Base-by-base conservation (phyloP, 306 rosid species). In the Acmispon strigosus region DNA sequence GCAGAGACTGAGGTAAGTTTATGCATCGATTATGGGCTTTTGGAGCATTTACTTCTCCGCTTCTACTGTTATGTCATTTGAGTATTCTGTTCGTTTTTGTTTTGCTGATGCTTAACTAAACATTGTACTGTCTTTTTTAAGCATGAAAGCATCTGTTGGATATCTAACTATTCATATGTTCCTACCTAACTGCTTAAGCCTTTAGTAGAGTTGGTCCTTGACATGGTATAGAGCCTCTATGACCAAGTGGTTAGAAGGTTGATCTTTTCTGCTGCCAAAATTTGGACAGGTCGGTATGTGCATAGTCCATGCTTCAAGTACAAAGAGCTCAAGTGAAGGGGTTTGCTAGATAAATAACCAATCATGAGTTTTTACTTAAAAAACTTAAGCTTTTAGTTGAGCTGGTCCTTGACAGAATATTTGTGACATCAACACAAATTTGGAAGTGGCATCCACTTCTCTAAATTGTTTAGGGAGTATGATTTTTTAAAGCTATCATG, bases 1-100 rank as follows among this genome's bases (percentile, higher is more conserved):
- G 41, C 95, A 87, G 59, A 86, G 99, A 75, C 75, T 80, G 78
- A 87, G 97, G 99, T 87, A 84, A 72, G 29, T 50, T 73, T 60
- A 39, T 50, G 48, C 27, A 29, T 84, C 60, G 42, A 55, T 66
- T 58, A 36, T 32, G 53, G 47, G 54, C 42, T 49, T 43, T 32
- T 57, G 22, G 43, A 53, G 55, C 62, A 54, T 76, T 70, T 15
- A 24, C 13, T 29, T 75, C 6, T 53, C 54, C 51, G 10, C 14
- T 51, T 58, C 29, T 20, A 13, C 53, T 62, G 9, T 56, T 61
- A 56, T 58, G n/a, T 48, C 41, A 49, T 67, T 15, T 58, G 82
- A 58, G 10, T 42, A 34, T 74, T 55, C 16, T 29, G 57, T 58
- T 29, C 34, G 13, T 42, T 72, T 74, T 61, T 5, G 27, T 59